Percentiles rank a stretch among this genome's conserved stretches.
phyloP scores from a whole-genome alignment of 768 basidiomycete genomes.

The Kwoniella heveanensis region DNA sequence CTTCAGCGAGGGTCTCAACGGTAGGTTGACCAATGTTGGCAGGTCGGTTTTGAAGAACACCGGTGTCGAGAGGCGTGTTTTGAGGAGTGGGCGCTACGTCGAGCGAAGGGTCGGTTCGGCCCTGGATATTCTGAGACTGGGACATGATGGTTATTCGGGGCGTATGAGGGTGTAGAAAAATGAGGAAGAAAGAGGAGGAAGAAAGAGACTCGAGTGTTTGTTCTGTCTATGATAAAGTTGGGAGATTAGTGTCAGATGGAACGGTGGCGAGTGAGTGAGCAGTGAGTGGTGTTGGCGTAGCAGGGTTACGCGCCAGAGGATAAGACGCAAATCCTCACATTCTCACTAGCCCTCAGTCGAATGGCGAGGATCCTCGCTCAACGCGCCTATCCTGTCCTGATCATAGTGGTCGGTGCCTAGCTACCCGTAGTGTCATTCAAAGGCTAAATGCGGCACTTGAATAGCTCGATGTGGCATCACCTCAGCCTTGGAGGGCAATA shows the following conservation, averaged over 20 bases:
- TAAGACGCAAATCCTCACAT: slow-evolving; percentile 4
- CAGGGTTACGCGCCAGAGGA: neutral
- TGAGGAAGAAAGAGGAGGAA: too few relatives aligned
- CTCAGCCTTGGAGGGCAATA: neutral
- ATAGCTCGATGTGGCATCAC: neutral
- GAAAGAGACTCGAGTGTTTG: slow-evolving; percentile 1
- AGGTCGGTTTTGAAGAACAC: slow-evolving; percentile 66
- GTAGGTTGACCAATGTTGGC: slow-evolving; percentile 75
- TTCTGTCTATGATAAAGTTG: slow-evolving; percentile 3
- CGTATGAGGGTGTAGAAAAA: neutral
- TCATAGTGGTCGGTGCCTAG: neutral
- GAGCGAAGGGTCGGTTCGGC: slow-evolving; percentile 36
- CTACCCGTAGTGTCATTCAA: neutral
- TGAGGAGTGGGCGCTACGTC: slow-evolving; percentile 81
- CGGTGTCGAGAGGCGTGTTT: slow-evolving; percentile 83
- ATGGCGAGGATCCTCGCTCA: too few relatives aligned
- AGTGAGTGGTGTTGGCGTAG: neutral
- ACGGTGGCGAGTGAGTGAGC: slow-evolving; percentile 18
- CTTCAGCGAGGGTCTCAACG: slow-evolving; percentile 58
- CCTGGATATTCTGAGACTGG: slow-evolving; percentile 50
- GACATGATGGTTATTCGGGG: slow-evolving; percentile 32
- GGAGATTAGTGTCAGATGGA: neutral
- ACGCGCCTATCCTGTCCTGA: neutral
- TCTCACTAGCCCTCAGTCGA: too few relatives aligned
- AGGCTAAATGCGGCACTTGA: neutral